Conservation (phyloP, 768 basidiomycete species). For the Trametes meyenii region DNA sequence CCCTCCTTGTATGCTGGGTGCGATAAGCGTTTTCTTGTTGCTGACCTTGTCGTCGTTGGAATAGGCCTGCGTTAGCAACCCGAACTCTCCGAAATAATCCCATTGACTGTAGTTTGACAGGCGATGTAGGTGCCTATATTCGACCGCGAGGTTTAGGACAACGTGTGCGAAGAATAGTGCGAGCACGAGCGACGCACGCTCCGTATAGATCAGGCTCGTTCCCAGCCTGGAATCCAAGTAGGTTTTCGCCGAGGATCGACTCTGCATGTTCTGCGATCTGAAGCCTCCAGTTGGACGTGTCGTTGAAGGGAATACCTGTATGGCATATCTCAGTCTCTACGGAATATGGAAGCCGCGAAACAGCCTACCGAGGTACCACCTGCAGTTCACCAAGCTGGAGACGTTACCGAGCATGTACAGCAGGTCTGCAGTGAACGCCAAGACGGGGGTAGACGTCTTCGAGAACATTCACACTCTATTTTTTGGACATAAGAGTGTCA, state of each 20-base stretch:
- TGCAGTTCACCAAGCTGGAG: conserved; percentile 41
- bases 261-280: conserved; percentile 44
- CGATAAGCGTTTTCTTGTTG: conserved; percentile 54
- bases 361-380: conserved; percentile 49
- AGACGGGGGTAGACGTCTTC: conserved; percentile 54
- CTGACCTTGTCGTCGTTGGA: conserved; percentile 29
- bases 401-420: conserved; percentile 53
- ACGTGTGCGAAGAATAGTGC: too few relatives aligned
- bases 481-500: neutral
- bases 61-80: conserved; percentile 28
- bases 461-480: neutral
- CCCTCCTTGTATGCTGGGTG: conserved; percentile 57
- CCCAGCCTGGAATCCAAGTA: conserved; percentile 49
- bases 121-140: conserved; percentile 41
- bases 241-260: conserved; percentile 42
- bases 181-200: conserved; percentile 39
- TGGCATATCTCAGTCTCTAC: conserved; percentile 18
- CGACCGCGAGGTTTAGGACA: neutral
- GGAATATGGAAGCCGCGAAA: neutral
- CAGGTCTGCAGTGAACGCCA: conserved; percentile 49
- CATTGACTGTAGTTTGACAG: conserved; percentile 30
- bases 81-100: conserved; percentile 37
- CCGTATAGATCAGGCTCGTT: conserved; percentile 60
- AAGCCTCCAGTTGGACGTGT: conserved; percentile 32
- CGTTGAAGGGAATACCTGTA: conserved; percentile 37